Conservation (phyloP, 495 filamentous ascomycete species). For the Acidiella bohemica region DNA sequence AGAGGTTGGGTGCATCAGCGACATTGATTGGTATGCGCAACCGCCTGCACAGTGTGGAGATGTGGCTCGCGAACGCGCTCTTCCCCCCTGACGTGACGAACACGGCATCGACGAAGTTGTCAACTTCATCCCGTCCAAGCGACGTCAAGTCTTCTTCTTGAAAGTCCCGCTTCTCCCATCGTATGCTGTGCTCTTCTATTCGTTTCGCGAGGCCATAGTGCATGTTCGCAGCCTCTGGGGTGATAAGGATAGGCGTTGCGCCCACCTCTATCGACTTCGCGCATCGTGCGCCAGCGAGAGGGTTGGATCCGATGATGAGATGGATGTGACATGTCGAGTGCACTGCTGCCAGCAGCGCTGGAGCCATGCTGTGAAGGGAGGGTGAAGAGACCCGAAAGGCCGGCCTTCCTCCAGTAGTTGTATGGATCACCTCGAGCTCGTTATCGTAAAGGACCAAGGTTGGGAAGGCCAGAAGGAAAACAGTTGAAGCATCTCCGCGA, state of each 20-base stretch:
- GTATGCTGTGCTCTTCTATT: constrained; percentile 56
- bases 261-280: constrained; percentile 71
- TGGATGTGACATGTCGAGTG: constrained; percentile 68
- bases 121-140: constrained; percentile 67
- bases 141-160: constrained; percentile 58
- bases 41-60: constrained; percentile 61
- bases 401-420: too few species aligned
- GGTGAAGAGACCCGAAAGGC: background rate
- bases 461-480: too few species aligned
- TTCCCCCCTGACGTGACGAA: constrained; percentile 62
- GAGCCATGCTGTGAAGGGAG: constrained; percentile 29
- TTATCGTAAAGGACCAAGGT: too few species aligned
- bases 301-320: constrained; percentile 72
- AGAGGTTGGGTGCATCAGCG: constrained; percentile 73
- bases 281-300: constrained; percentile 72
- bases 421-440: too few species aligned
- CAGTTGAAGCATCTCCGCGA: background rate
- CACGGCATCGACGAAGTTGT: constrained; percentile 71
- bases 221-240: constrained; percentile 47
- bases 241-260: constrained; percentile 72
- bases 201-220: constrained; percentile 63
- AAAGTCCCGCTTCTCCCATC: constrained; percentile 60
- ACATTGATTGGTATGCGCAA: constrained; percentile 89
- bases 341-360: constrained; percentile 59
- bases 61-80: constrained; percentile 41